Conservation (phyloP, 768 basidiomycete species). For the Pleurotus cornucopiae region DNA sequence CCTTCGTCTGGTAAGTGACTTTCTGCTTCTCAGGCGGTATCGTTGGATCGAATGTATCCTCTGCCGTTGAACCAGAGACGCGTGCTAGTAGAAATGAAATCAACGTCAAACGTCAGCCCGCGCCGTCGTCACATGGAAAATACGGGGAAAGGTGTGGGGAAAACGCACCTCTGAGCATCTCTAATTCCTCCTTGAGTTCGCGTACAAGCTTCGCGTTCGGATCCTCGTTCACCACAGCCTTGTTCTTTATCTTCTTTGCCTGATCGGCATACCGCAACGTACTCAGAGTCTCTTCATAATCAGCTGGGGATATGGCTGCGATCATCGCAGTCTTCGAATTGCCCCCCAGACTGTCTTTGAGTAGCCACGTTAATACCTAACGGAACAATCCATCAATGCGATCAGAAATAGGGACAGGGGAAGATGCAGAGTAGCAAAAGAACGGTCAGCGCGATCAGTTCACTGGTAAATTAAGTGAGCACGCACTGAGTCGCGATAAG, state of each 20-base stretch:
- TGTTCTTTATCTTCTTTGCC: slow-evolving; percentile 99
- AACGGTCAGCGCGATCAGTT: slow-evolving; percentile 4
- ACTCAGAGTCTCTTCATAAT: slow-evolving; percentile 96
- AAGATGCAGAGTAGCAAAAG: slow-evolving; percentile 7
- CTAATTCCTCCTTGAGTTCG: slow-evolving; percentile 97
- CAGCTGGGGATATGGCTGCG: slow-evolving; percentile 96
- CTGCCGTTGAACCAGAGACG: slow-evolving; percentile 62
- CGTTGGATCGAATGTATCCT: slow-evolving; percentile 80
- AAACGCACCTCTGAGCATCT: slow-evolving; percentile 71
- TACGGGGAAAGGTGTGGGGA: slow-evolving; percentile 18
- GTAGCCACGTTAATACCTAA: slow-evolving; percentile 93
- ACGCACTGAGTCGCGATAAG: slow-evolving; percentile 94
- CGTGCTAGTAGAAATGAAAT: slow-evolving; percentile 45
- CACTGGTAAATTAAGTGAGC: neutral
- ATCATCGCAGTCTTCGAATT: slow-evolving; percentile 99
- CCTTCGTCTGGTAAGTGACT: slow-evolving; percentile 90
- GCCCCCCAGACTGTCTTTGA: slow-evolving; percentile 96
- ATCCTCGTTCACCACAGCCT: slow-evolving; percentile 99
- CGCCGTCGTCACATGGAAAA: slow-evolving; percentile 6
- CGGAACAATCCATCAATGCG: slow-evolving; percentile 1
- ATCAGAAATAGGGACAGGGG: slow-evolving; percentile 1
- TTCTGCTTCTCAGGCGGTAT: slow-evolving; percentile 94
- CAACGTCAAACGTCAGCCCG: slow-evolving; percentile 6
- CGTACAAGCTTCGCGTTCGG: slow-evolving; percentile 98
- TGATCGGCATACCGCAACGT: slow-evolving; percentile 97